Conservation (phyloP, 148 eudicot species). For the Arctostaphylos glauca region DNA sequence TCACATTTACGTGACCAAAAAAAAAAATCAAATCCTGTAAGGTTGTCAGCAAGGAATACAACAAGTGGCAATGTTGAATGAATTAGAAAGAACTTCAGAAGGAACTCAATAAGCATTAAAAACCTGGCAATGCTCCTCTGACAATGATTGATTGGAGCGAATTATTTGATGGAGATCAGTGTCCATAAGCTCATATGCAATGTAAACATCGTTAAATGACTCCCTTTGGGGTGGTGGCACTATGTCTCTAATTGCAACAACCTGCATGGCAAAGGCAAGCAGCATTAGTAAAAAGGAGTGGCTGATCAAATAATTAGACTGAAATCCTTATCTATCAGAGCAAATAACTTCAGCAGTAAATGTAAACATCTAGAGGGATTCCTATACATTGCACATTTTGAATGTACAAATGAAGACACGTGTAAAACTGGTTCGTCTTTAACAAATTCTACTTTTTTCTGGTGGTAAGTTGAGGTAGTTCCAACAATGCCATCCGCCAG, state of each 20-base stretch:
- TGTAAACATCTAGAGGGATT: not conserved
- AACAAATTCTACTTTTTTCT: not conserved
- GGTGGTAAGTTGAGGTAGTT: not conserved
- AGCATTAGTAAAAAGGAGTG: not conserved
- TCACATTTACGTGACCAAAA: no score
- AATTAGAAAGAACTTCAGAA: not conserved
- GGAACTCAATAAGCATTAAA: not conserved
- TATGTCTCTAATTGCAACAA: conserved; percentile 93
- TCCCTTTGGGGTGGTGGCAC: conserved; percentile 88
- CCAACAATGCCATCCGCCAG: not conserved
- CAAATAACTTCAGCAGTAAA: not conserved
- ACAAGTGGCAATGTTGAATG: not conserved
- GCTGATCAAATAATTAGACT: not conserved
- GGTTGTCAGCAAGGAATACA: not conserved
- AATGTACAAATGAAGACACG: not conserved
- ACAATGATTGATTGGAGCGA: conserved; percentile 84
- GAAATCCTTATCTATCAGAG: not conserved
- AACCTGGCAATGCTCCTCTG: conserved; percentile 98
- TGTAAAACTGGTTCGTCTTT: not conserved
- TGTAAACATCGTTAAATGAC: conserved; percentile 83
- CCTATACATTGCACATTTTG: not conserved
- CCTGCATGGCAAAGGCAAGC: conserved; percentile 38
- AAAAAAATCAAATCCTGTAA: not conserved
- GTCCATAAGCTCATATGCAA: conserved; percentile 95
- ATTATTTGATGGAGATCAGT: conserved; percentile 97